Conservation (phyloP, 2,329 filamentous ascomycete genomes). For the Drechslerella dactyloides region DNA sequence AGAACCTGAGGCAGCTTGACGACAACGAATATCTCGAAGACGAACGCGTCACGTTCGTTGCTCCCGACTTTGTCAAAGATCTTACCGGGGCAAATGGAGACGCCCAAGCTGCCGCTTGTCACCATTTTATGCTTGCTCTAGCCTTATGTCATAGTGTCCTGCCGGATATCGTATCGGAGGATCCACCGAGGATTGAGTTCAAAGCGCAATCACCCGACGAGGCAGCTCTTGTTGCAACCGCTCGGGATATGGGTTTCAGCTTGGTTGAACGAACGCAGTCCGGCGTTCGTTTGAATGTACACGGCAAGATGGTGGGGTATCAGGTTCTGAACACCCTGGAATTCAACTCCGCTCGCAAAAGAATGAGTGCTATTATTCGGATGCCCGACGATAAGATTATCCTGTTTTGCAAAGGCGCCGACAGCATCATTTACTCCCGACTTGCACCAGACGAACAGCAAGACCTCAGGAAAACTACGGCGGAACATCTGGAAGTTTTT, state of each 20-base stretch:
- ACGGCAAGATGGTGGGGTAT: slow-evolving; percentile 84
- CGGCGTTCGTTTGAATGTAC: slow-evolving; percentile 81
- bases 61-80: slow-evolving; percentile 86
- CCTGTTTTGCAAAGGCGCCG: slow-evolving; percentile 95
- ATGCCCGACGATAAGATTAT: slow-evolving; percentile 92
- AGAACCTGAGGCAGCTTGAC: slow-evolving; percentile 75
- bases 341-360: slow-evolving; percentile 94
- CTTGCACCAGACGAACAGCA: slow-evolving; percentile 83
- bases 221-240: slow-evolving; percentile 89
- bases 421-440: slow-evolving; percentile 95
- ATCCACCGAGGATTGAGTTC: slow-evolving; percentile 88
- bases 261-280: slow-evolving; percentile 81
- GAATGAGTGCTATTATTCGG: slow-evolving; percentile 95
- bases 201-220: slow-evolving; percentile 98
- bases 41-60: slow-evolving; percentile 88
- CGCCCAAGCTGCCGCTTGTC: slow-evolving; percentile 77
- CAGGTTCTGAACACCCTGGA: slow-evolving; percentile 92
- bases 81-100: slow-evolving; percentile 76
- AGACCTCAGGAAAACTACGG: slow-evolving; percentile 80
- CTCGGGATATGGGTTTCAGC: slow-evolving; percentile 92
- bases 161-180: slow-evolving; percentile 85
- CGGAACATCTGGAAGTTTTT: slow-evolving; percentile 95
- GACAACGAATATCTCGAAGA: slow-evolving; percentile 91
- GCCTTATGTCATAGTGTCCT: slow-evolving; percentile 98
- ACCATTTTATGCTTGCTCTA: slow-evolving; percentile 91